Base-by-base conservation (phyloP, 352 stramenopile genomes). In the Phytopythium cucurbitacearum region DNA sequence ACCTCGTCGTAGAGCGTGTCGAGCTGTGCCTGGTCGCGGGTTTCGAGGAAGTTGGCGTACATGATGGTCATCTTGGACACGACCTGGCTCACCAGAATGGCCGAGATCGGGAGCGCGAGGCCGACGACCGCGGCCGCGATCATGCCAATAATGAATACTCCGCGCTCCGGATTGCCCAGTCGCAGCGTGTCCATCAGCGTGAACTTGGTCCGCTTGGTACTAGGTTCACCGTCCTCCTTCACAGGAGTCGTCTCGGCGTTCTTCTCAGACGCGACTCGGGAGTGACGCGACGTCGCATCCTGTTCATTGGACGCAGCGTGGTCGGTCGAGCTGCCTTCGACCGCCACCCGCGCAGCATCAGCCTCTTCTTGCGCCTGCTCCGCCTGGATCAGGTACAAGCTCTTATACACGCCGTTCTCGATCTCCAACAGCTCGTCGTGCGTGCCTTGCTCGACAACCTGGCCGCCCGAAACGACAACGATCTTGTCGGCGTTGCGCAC, bases 351-450 rank as follows among this genome's bases (percentile, higher is more conserved):
- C 21, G 21, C 21, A 28, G 21, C 21, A 28, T 61, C 11, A 64
- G 75, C 38, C 1, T 12, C 52, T n/a, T 49, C 39, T 7, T 69
- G 51, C 4, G 33, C 43, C 16, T 68, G 49, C 16, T 51, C 28
- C 12, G 59, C 42, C 34, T 79, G 66, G 45, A 96, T 87, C 39
- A 72, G 82, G 50, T 94, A 84, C 53, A 86, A 68, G 15, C 76
- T 96, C 37, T 94, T 74, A 63, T 96, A 97, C 2, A 73, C 49
- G 21, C 64, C 68, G 13, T 80, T 67, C 43, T 96, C 71, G 7
- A 92, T 79, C 41, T 43, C 7, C 47, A 80, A 21, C n/a, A 80
- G 35, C 34, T 66, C 51, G 10, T 75, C 54, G 53, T 80, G 71
- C 1, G 60, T 60, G 4, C 71, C 71, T 12, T 50, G 56, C 40